Percentiles rank a stretch among this genome's conserved stretches.
phyloP scores from a whole-genome alignment of 2,329 filamentous ascomycete genomes.

The Pochonia chlamydosporia region DNA sequence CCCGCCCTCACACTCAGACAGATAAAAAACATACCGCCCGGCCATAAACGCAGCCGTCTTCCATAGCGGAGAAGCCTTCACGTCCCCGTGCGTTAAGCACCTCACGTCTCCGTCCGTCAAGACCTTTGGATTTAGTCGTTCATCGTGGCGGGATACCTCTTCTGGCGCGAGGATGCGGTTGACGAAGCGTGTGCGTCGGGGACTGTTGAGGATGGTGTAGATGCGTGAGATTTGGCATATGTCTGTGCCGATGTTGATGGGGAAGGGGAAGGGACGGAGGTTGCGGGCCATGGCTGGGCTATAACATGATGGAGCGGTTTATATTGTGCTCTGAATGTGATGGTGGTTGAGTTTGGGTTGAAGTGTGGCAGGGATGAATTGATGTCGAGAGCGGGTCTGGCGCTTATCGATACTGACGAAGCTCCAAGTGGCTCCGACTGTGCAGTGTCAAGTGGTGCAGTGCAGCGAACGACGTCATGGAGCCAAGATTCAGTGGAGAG shows the following conservation, averaged over 20 bases:
- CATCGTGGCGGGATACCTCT: conserved; percentile 20
- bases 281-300: conserved; percentile 9
- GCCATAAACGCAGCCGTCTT: conserved; percentile 29
- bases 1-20: fast-evolving
- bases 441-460: no score
- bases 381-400: no score
- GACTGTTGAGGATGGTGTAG: conserved; percentile 44
- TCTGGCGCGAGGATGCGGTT: conserved; percentile 39
- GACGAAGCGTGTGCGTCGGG: conserved; percentile 38
- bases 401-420: conserved; percentile 18
- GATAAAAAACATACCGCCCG: conserved; percentile 22
- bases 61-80: no score
- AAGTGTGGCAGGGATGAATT: no score
- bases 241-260: conserved; percentile 69
- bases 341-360: background rate
- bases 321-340: background rate
- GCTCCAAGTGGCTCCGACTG: no score
- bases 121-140: conserved; percentile 8
- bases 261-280: conserved; percentile 51
- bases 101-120: no score
- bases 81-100: no score
- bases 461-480: no score
- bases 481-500: no score
- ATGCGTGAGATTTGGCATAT: conserved; percentile 69
- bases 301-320: background rate